Evolutionary conservation across 208 protist species (phyloP), one percentile per base, ranked within the genome.

Genomic region (Leishmania tarentolae): DNA sequence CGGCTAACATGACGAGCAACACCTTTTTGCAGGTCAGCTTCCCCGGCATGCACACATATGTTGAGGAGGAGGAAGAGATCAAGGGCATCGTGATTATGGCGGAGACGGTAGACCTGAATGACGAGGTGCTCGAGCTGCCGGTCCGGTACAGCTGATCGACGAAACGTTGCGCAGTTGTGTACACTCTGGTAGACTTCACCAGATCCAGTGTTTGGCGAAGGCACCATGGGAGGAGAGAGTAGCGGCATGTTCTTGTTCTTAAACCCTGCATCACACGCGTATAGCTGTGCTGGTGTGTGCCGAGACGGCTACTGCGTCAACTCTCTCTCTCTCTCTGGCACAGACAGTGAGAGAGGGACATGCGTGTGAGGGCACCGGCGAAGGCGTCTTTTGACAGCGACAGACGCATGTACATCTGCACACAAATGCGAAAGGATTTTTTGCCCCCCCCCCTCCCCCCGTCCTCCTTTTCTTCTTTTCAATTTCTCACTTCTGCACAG

Each of bases 1-100:
- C 90, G 52, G 86, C 87, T 7, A 93, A 91, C 79, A 87, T 91
- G 75, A 61, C 53, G 35, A 91, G 84, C 63, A 79, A 77, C 46
- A 83, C 88, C n/a, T 82, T 85, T 42, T 78, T 93, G 46, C 71
- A 84, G 71, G 83, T 93, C 40, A 84, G 75, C 76, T 93, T 93
- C 46, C 90, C 90, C 0, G 88, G 79, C 59, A 85, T 93, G 37
- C 8, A 76, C 83, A 88, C 86, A 13, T 93, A 91, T 81, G 79
- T 91, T 2, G 82, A 90, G 57, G 90, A 93, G 56, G 82, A 93
- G 74, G 90, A 93, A 44, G 88, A 89, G 85, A 76, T 75, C 11
- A 85, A 81, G 21, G 79, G 83, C 24, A 84, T 87, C 5, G 79
- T 93, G 19, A 82, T 90, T 9, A 78, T 93, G 52, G 90, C 90